Conservation (phyloP, 1,284 basidiomycete genomes). For the Cutaneotrichosporon dermatis region DNA sequence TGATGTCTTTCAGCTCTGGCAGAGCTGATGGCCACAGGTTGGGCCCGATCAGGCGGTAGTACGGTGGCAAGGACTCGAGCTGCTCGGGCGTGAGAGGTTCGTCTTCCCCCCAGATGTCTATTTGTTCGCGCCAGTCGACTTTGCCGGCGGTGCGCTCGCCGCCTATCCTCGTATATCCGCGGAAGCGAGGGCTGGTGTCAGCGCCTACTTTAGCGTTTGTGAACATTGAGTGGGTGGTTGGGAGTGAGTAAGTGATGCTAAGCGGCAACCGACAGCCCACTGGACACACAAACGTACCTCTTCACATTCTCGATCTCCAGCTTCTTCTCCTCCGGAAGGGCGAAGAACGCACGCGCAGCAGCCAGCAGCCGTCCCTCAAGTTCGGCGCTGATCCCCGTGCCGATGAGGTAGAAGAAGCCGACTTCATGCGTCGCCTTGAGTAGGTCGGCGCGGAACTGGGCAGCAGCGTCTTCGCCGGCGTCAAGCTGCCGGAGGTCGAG, state of each 20-base stretch:
- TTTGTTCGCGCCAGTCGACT: slow-evolving; percentile 17
- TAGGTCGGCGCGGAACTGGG: slow-evolving; percentile 8
- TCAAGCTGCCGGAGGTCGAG: slow-evolving; percentile 19
- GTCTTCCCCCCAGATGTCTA: slow-evolving; percentile 18
- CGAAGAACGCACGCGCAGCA: slow-evolving; percentile 30
- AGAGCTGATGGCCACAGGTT: slow-evolving; percentile 16
- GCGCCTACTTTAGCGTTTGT: background rate
- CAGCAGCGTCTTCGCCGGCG: slow-evolving; percentile 2
- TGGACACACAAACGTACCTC: slow-evolving; percentile 1
- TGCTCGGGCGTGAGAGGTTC: background rate
- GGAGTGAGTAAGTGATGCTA: too few relatives aligned
- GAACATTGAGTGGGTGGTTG: too few relatives aligned
- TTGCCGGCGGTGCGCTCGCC: slow-evolving; percentile 17
- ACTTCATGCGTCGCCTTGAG: slow-evolving; percentile 17
- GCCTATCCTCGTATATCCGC: slow-evolving; percentile 18
- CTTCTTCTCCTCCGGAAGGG: slow-evolving; percentile 30
- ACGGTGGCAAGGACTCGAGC: slow-evolving; percentile 2
- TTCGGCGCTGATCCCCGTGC: slow-evolving; percentile 27
- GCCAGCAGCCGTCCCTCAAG: slow-evolving; percentile 26
- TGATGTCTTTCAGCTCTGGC: slow-evolving; percentile 5
- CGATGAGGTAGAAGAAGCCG: slow-evolving; percentile 40
- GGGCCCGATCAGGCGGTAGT: slow-evolving; percentile 15
- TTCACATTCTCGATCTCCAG: slow-evolving; percentile 33
- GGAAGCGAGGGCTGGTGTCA: slow-evolving; percentile 15
- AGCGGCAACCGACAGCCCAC: too few relatives aligned